Evolutionary conservation across 2,329 filamentous ascomycete species (phyloP), one percentile per base, ranked within the genome.

Genomic region (Pseudovirgaria hyperparasitica): DNA sequence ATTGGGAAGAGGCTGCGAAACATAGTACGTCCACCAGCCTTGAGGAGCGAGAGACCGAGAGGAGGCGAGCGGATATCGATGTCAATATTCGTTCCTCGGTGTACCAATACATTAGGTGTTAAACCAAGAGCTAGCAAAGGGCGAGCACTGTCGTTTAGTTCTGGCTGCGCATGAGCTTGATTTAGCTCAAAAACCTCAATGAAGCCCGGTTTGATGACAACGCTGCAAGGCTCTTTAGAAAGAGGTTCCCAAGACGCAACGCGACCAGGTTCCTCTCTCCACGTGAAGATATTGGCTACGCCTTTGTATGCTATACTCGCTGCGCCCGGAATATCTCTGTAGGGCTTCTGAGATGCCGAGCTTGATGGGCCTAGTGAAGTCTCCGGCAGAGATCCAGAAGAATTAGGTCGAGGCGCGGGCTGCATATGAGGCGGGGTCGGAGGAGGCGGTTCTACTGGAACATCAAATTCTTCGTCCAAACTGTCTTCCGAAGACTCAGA

Each of bases 11-110:
- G 65, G 25, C 82, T 82, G 22, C 90, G 78, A 67, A 96, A 90
- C 63, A 92, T 87, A 58, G 93, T 82, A 48, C 92, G 90, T 42
- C 75, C 76, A 23, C 58, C 54, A 46, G 58, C 68, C 32, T 65
- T 69, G 30, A 93, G 67, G 41, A 72, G 71, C 5, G 80, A 85
- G 35, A 80, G 72, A 18, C 65, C 50, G 5, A 80, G 79, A 15
- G 86, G 79, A 2, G 82, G 82, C 5, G 87, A 94, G 26, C 85
- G 79, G 37, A 98, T 82, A 38, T 92, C 90, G 28, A 98, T 82
- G 50, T 98, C 90, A 17, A 98, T 71, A 4, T 81, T 82, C 13
- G 85, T 98, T 42, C 86, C 90, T 44, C 87, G 79, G 36, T 87
- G 74, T 34, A 96, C 75, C 39, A 86, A 79, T 6, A 96, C 87